Evolutionary conservation across 768 basidiomycete species (phyloP), one percentile per base, ranked within the genome.

Genomic region (Suillus fuscotomentosus): DNA sequence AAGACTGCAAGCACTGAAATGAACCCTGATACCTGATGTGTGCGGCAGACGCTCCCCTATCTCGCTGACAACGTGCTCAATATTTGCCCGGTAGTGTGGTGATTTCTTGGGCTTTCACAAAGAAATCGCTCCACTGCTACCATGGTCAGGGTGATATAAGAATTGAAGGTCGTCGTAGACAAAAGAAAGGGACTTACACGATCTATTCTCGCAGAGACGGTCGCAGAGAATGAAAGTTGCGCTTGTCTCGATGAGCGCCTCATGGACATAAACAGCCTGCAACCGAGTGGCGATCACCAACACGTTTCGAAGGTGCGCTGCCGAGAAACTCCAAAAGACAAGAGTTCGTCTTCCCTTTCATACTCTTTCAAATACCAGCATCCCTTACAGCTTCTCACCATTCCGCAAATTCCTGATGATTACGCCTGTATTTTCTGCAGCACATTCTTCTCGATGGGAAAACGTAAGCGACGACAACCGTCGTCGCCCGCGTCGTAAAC

Each of bases 401-500:
- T 27, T 17, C 57, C 1, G 17, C 41, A 9, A 10, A 41, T 42
- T n/a, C 63, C 9, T 51, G 57, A 71, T 70, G 65, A 64, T 73
- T n/a, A 60, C 54, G 3, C 70, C 76, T 20, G 64, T 77, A 56
- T 74, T 77, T 56, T 77, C 76, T 3, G 76, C 76, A 22, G 70
- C 76, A 8, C 77, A 77, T 38, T 11, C 66, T 53, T 67, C 72
- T 31, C 70, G 66, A 60, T 75, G 72, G 74, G 72, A 70, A 20
- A 11, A 64, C 5, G 55, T 73, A 48, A 60, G 66, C 5, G 45
- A 62, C 55, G 66, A 60, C 14, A 31, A 43, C 42, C 9, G 13
- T 27, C 9, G 10, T 27, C 34, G 51, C 10, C 53, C 10, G 41
- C 41, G 11, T 53, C 39, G 43, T 54, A 60, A 59, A 47, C 38